phyloP scores from a whole-genome alignment of 164 flowering plant genomes.

The Annona cherimola region DNA sequence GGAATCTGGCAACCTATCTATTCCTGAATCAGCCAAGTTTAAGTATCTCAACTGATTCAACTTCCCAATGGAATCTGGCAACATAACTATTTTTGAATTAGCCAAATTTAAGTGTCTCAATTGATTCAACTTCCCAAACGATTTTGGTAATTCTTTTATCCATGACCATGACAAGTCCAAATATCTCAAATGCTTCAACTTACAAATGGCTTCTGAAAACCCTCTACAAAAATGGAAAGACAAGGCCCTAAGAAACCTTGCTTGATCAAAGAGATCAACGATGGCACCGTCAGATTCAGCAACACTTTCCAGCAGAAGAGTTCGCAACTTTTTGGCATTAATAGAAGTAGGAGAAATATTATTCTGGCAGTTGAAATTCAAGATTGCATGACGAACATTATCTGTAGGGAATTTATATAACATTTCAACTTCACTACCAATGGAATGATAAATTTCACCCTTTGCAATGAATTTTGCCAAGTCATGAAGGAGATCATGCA shows the following conservation, averaged over 20 bases:
- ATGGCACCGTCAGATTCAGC: too few species aligned
- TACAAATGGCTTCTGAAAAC: background rate
- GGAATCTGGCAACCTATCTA: too few species aligned
- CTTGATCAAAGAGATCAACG: background rate
- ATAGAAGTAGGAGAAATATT: background rate
- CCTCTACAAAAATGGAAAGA: background rate
- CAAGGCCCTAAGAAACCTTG: conserved; percentile 1
- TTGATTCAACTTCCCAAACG: too few species aligned
- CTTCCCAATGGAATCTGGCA: too few species aligned
- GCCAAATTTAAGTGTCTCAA: too few species aligned
- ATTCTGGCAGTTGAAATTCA: background rate
- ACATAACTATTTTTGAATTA: too few species aligned
- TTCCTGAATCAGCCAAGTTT: too few species aligned
- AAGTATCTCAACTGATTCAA: too few species aligned
- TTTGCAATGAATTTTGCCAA: conserved; percentile 2
- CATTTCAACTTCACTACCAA: background rate
- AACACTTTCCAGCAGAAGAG: background rate
- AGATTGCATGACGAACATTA: background rate
- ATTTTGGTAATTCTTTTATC: too few species aligned
- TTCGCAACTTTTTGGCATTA: background rate
- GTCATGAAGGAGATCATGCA: conserved; percentile 12
- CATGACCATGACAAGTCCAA: too few species aligned
- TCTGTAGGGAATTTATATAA: background rate
- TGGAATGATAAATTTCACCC: background rate
- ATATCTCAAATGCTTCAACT: too few species aligned